Evolutionary conservation across 2,329 filamentous ascomycete genomes (phyloP).

Genomic region (Fusarium brevicatenulatum): DNA sequence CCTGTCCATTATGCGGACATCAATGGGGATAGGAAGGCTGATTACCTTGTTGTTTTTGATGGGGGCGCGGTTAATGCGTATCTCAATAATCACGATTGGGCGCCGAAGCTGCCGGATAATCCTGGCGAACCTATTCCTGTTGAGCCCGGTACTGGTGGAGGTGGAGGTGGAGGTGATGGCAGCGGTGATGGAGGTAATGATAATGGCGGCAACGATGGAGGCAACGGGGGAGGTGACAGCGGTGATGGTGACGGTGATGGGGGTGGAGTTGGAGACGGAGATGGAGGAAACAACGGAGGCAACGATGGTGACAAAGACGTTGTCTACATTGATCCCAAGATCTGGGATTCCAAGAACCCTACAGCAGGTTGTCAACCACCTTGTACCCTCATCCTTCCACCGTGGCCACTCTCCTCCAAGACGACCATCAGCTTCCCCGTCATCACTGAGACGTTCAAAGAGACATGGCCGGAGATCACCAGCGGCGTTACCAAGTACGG

Average conservation of each 20-base stretch:
- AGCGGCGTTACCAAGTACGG: conserved; percentile 13
- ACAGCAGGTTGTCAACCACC: conserved; percentile 12
- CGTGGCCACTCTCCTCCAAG: conserved; percentile 16
- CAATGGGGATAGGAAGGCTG: conserved; percentile 27
- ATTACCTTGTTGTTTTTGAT: conserved; percentile 23
- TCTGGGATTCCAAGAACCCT: conserved; percentile 8
- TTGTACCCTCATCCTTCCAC: conserved; percentile 15
- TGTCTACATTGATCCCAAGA: conserved; percentile 14
- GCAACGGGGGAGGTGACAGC: neutral
- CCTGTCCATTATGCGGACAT: conserved; percentile 28
- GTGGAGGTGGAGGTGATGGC: neutral
- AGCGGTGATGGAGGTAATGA: neutral
- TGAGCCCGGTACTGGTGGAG: neutral
- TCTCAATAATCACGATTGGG: conserved; percentile 14
- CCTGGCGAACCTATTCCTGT: neutral
- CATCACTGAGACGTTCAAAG: conserved; percentile 15
- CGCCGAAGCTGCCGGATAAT: neutral
- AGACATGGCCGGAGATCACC: conserved; percentile 21
- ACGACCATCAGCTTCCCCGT: conserved; percentile 18
- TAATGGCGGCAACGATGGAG: neutral
- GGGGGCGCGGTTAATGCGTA: conserved; percentile 24
- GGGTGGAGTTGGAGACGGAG: neutral
- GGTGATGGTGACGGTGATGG: neutral
- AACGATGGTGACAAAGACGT: neutral
- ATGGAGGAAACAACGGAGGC: neutral